Evolutionary conservation across 257 asterid genomes (phyloP), one percentile per base, ranked within the genome.

Genomic region (Apocynum venetum): DNA sequence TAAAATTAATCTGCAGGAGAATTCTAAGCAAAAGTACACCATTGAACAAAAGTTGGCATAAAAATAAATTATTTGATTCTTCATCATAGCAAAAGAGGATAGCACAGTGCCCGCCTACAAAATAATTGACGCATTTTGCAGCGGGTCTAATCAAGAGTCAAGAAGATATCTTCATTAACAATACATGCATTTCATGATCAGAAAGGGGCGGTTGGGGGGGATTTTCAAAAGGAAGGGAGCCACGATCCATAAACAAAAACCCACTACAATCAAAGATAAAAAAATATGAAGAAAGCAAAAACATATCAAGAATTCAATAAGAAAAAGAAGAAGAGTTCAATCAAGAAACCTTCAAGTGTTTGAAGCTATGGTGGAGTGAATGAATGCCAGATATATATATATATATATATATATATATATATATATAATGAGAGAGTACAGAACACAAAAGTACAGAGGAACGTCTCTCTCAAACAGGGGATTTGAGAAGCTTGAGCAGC

Each of bases 161-260:
- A 66, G 71, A 66, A 40, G 4, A 40, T 40, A 66, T 2, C 71
- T 65, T 6, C 12, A 65, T 40, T 38, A 65, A 38, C 49, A 15
- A 43, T 19, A 43, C 73, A 68, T 43, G 52, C 35, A 68, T 43
- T 19, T 68, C 17, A 41, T 8, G 19, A 68, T 68, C 73, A 43
- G 35, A 68, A 46, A 11, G 72, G 25, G 35, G 14, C 6, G 79
- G 61, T 19, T 43, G 40, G 3, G 36, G 0, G 36, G 49, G 49
- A 46, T 15, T 66, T 41, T 40, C 72, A 43, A 8, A 44, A 19
- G 43, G 4, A 68, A 55, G 4, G 2, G 31, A 19, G 55, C 70
- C 71, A 73, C n/a, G 78, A 73, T 74, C 38, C 44, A 59, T 43
- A 74, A 31, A 19, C 15, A 13, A 74, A 57, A 73, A 15, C 43